Conservation (phyloP, 1,139 yeast genomes). For the Taphrina betulina region DNA sequence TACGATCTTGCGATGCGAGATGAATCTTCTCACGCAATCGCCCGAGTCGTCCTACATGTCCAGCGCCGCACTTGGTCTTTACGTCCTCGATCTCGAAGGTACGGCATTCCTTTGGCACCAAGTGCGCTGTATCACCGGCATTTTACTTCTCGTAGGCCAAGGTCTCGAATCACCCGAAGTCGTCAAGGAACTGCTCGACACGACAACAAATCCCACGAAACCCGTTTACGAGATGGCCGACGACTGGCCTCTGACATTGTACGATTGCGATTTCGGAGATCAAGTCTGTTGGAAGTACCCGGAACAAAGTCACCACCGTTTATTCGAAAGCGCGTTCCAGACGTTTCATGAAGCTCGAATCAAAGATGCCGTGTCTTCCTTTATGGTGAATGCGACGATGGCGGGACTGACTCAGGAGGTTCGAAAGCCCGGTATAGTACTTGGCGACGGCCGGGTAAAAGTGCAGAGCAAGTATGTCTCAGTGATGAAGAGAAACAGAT, state of each 20-base stretch:
- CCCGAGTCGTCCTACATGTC: conserved; percentile 32
- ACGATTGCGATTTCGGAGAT: conserved; percentile 67
- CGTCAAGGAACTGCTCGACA: conserved; percentile 60
- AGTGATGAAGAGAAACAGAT: conserved; percentile 55
- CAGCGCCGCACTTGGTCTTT: conserved; percentile 44
- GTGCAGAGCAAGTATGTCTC: conserved; percentile 59
- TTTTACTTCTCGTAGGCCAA: conserved; percentile 78
- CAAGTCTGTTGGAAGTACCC: conserved; percentile 24
- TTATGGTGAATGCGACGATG: conserved; percentile 45
- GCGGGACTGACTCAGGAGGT: conserved; percentile 41
- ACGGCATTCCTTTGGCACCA: conserved; percentile 97
- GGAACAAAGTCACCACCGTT: conserved; percentile 37
- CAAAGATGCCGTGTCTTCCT: conserved; percentile 39
- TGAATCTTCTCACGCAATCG: conserved; percentile 46
- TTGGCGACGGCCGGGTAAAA: conserved; percentile 73
- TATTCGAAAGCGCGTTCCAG: conserved; percentile 36
- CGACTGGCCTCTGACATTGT: conserved; percentile 84
- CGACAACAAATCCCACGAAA: conserved; percentile 58
- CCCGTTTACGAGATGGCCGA: conserved; percentile 90
- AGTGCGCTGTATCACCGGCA: conserved; percentile 91
- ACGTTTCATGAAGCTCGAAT: conserved; percentile 39
- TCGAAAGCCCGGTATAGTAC: conserved; percentile 49
- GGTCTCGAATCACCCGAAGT: conserved; percentile 61
- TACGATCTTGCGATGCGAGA: conserved; percentile 55
- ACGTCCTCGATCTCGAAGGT: conserved; percentile 76